These are phyloP conservation scores for Edaphochlamys debaryana DNA, from an alignment of 139 green algal species.

Conservation along the genomic window DNA sequence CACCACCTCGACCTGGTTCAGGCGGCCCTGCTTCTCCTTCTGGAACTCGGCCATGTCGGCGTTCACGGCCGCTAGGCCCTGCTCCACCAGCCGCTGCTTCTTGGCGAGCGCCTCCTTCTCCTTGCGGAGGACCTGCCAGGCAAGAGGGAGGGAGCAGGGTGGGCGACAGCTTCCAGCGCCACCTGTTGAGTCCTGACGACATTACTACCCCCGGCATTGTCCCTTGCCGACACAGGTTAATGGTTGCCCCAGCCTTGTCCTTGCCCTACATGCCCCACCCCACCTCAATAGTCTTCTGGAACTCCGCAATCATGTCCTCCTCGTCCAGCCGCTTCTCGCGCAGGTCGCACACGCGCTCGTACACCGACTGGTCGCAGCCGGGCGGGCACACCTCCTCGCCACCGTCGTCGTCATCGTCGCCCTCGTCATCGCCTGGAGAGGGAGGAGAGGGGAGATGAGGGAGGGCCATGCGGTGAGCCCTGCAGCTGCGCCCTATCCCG, in stretches of 20 bases:
- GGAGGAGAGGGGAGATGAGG: too few species aligned
- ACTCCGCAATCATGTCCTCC: slow-evolving; percentile 75
- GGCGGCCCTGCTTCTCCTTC: slow-evolving; percentile 85
- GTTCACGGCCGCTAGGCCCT: slow-evolving; percentile 67
- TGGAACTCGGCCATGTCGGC: slow-evolving; percentile 81
- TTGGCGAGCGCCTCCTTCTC: slow-evolving; percentile 75
- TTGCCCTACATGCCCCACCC: too few species aligned
- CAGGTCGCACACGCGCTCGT: slow-evolving; percentile 82
- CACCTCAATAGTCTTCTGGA: slow-evolving; percentile 73
- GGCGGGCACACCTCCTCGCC: slow-evolving; percentile 76
- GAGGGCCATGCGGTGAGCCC: background rate
- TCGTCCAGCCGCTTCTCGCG: slow-evolving; percentile 81
- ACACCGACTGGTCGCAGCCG: slow-evolving; percentile 76
- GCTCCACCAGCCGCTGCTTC: slow-evolving; percentile 79
- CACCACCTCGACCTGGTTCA: slow-evolving; percentile 81
- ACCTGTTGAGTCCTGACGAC: too few species aligned
- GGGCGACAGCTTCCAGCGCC: too few species aligned
- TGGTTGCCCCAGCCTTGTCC: too few species aligned
- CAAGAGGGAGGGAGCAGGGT: background rate
- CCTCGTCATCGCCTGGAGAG: slow-evolving; percentile 59
- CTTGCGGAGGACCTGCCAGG: slow-evolving; percentile 64
- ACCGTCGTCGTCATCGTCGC: slow-evolving; percentile 62
- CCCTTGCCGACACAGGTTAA: too few species aligned
- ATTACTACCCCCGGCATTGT: background rate
- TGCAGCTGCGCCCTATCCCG: background rate